Conservation (phyloP, 345 rosid genomes). For the Salix caprea region DNA sequence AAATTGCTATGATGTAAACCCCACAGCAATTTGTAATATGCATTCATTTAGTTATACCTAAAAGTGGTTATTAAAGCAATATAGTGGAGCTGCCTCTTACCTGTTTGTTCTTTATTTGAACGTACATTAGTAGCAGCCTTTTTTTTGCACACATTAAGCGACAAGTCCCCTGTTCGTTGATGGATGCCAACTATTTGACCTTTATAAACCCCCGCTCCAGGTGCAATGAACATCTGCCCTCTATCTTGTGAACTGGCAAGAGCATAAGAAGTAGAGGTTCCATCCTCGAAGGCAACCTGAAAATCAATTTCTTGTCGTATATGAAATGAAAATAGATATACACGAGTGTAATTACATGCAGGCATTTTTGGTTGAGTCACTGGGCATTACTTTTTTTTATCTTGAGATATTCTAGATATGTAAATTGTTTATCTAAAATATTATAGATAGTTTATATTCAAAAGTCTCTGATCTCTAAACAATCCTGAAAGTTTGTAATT, state of each 20-base stretch:
- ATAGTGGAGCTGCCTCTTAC: conserved; percentile 30
- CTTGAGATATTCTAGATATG: background rate
- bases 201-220: conserved; percentile 83
- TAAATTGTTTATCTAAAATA: background rate
- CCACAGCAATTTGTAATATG: background rate
- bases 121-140: conserved; percentile 92
- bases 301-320: conserved; percentile 15
- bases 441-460: background rate
- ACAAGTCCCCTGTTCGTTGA: conserved; percentile 83
- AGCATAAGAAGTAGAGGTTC: conserved; percentile 82
- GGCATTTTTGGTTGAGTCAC: background rate
- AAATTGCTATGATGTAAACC: background rate
- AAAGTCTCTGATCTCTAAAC: background rate
- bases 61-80: background rate
- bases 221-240: conserved; percentile 82
- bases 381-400: background rate
- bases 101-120: conserved; percentile 86
- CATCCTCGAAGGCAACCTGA: conserved; percentile 96
- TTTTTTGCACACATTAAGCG: conserved; percentile 87
- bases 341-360: background rate
- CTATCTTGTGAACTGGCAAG: conserved; percentile 82
- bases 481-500: conserved; percentile 24
- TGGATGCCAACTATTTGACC: conserved; percentile 95
- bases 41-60: background rate
- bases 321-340: background rate